These are phyloP conservation scores for Penicillium chermesinum DNA, from an alignment of 495 filamentous ascomycete species.

Conservation along the genomic window DNA sequence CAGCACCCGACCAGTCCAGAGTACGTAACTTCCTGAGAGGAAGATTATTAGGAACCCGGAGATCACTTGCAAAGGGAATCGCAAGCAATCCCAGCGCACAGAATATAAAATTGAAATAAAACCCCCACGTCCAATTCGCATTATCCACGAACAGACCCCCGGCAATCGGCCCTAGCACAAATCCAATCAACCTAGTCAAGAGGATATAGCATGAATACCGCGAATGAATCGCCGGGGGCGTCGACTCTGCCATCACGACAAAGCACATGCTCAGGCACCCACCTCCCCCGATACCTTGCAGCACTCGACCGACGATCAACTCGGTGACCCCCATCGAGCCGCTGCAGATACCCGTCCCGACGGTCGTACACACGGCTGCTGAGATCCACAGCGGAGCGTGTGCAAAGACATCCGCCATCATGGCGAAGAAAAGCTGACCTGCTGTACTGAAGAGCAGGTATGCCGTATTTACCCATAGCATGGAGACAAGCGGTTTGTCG, in stretches of 20 bases:
- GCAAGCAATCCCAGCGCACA: constrained; percentile 31
- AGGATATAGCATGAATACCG: constrained; percentile 37
- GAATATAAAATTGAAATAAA: constrained; percentile 41
- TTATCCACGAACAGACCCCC: constrained; percentile 38
- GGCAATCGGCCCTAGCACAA: constrained; percentile 31
- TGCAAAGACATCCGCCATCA: constrained; percentile 38
- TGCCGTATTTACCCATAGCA: constrained; percentile 38
- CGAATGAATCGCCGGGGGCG: constrained; percentile 37
- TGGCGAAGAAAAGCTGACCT: constrained; percentile 36
- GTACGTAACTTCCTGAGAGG: constrained; percentile 23
- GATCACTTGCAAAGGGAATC: constrained; percentile 33
- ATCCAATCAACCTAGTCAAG: constrained; percentile 31
- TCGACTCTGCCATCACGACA: constrained; percentile 62
- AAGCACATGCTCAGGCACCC: constrained; percentile 60
- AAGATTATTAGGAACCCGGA: constrained; percentile 21
- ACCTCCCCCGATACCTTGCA: constrained; percentile 72
- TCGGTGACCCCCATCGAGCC: constrained; percentile 54
- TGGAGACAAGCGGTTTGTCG: constrained; percentile 23
- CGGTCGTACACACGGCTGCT: constrained; percentile 48
- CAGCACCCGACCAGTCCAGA: constrained; percentile 36
- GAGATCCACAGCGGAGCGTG: constrained; percentile 44
- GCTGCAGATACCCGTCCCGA: constrained; percentile 55
- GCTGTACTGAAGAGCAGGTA: constrained; percentile 37
- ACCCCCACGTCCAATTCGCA: constrained; percentile 36
- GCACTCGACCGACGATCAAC: constrained; percentile 57